Conservation (phyloP, 2,329 filamentous ascomycete genomes). For the Xylaria arbuscula region DNA sequence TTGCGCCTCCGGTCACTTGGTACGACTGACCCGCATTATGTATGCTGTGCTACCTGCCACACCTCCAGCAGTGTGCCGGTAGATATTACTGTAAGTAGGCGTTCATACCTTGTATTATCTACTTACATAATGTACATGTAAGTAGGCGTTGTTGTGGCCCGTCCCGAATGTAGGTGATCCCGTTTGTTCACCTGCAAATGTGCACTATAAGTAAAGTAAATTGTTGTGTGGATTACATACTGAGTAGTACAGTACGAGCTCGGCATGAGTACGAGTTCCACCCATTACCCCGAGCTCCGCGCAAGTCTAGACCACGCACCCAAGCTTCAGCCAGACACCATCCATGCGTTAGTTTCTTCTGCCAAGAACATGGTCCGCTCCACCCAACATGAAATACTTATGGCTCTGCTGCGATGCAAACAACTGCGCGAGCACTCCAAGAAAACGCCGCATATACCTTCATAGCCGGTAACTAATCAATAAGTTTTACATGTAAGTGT, state of each 20-base stretch:
- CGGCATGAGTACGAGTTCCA: conserved; percentile 5
- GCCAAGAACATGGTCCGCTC: conserved; percentile 16
- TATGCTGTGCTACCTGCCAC: no score
- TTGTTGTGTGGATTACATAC: not conserved
- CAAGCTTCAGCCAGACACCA: conserved; percentile 12
- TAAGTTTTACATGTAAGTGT: not conserved
- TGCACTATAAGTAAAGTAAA: not conserved
- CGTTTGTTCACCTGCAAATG: not conserved
- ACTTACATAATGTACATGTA: no score
- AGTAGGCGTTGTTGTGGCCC: no score
- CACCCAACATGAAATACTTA: not conserved
- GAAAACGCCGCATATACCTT: not conserved
- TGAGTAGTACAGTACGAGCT: not conserved
- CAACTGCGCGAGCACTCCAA: not conserved
- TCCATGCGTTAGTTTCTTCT: conserved; percentile 7
- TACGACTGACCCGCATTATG: no score
- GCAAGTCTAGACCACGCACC: conserved; percentile 22
- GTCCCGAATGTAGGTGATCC: no score
- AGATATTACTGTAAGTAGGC: no score
- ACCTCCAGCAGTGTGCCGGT: no score
- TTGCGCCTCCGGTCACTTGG: no score
- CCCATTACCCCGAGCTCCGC: conserved; percentile 1
- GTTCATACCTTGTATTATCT: no score
- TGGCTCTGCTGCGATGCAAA: no score
- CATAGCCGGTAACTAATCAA: not conserved